These are phyloP conservation scores for Chrysosporium keratinophilum DNA, from an alignment of 2,329 filamentous ascomycete genomes.

Conservation along the genomic window DNA sequence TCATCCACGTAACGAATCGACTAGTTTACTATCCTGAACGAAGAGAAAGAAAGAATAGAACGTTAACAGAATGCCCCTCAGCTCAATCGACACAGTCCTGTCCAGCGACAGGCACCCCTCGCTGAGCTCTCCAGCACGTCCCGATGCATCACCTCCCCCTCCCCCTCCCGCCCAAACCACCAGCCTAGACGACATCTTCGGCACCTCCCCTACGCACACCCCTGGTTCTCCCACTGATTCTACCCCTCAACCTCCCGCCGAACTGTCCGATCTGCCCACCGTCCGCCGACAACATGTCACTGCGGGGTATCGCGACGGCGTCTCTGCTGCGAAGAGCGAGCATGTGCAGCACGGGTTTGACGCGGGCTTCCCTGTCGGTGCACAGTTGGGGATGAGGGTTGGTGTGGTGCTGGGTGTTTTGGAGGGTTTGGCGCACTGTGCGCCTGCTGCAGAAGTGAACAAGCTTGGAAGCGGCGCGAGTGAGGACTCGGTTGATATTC, in stretches of 20 bases:
- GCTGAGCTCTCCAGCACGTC: neutral
- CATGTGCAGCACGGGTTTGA: slow-evolving; percentile 85
- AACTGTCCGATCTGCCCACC: slow-evolving; percentile 60
- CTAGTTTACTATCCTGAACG: slow-evolving; percentile 43
- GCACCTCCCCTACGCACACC: slow-evolving; percentile 26
- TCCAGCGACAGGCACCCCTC: neutral
- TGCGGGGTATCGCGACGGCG: slow-evolving; percentile 81
- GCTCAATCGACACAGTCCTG: neutral
- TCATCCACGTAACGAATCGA: no score
- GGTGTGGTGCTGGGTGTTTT: slow-evolving; percentile 68
- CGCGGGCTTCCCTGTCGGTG: slow-evolving; percentile 76
- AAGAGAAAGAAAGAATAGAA: slow-evolving; percentile 41
- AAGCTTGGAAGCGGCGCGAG: slow-evolving; percentile 16
- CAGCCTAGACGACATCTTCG: slow-evolving; percentile 34
- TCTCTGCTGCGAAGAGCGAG: slow-evolving; percentile 61
- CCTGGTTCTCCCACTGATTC: neutral
- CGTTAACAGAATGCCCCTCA: neutral
- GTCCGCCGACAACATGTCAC: slow-evolving; percentile 69
- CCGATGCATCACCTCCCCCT: neutral
- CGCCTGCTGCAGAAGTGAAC: slow-evolving; percentile 23
- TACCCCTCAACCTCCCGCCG: slow-evolving; percentile 10
- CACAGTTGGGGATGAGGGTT: slow-evolving; percentile 61
- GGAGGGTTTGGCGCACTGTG: slow-evolving; percentile 51
- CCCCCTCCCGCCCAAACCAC: neutral
- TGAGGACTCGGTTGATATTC: slow-evolving; percentile 19